Conservation (phyloP, 371 early-diverging fungal genomes). For the Circinella umbellata region DNA sequence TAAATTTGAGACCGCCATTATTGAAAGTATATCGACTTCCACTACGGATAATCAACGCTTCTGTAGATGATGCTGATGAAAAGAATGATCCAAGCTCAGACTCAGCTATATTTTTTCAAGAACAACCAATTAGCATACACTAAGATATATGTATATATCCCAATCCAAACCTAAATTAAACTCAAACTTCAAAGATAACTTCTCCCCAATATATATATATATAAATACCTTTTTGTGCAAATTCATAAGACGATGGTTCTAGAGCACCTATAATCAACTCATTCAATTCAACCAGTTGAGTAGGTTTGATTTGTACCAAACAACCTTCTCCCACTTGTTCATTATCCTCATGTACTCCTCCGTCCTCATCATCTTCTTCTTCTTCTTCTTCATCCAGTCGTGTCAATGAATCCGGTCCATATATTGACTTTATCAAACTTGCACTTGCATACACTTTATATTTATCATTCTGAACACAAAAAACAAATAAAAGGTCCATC, state of each 20-base stretch:
- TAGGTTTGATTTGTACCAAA: conserved; percentile 37
- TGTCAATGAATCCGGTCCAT: conserved; percentile 38
- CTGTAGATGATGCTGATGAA: conserved; percentile 19
- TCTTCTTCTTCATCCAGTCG: conserved; percentile 40
- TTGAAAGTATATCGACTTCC: conserved; percentile 34
- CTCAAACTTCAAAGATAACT: not conserved
- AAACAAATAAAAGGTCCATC: not conserved
- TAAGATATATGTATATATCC: not conserved
- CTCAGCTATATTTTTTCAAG: conserved; percentile 22
- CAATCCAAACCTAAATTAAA: not conserved
- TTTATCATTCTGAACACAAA: conserved; percentile 3
- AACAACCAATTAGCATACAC: not conserved
- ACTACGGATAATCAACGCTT: conserved; percentile 52
- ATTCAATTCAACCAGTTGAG: conserved; percentile 62
- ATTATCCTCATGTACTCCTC: conserved; percentile 5
- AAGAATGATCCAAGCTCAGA: conserved; percentile 22
- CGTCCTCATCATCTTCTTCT: conserved; percentile 26
- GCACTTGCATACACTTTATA: conserved; percentile 27
- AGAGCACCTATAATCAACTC: conserved; percentile 70
- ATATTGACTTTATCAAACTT: conserved; percentile 33
- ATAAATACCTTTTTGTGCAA: conserved; percentile 54
- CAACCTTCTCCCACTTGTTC: conserved; percentile 8
- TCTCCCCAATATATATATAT: too few relatives aligned
- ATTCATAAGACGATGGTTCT: conserved; percentile 57
- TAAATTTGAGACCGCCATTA: conserved; percentile 22